Conservation (phyloP, 2,329 filamentous ascomycete species). For the Botrytis cinerea region DNA sequence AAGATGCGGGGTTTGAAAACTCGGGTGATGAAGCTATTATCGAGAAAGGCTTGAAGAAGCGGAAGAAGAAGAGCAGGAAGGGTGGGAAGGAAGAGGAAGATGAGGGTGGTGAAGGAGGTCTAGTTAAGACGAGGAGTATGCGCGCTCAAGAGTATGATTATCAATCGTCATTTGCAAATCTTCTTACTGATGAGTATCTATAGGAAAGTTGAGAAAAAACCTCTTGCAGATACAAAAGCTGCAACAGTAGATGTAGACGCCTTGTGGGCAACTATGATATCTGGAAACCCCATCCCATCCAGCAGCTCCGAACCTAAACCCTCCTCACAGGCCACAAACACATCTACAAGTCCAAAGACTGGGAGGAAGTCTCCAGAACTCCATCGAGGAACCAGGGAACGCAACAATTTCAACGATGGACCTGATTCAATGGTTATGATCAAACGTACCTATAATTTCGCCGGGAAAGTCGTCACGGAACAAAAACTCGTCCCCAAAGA, state of each 20-base stretch:
- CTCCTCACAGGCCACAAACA: conserved; percentile 7
- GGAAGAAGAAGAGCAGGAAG: conserved; percentile 47
- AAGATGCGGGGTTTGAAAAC: conserved; percentile 59
- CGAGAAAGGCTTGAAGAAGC: conserved; percentile 57
- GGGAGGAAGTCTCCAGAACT: conserved; percentile 12
- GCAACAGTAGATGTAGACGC: conserved; percentile 71
- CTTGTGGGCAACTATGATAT: conserved; percentile 67
- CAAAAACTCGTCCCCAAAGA: conserved; percentile 67
- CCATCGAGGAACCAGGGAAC: conserved; percentile 27
- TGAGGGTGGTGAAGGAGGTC: conserved; percentile 64
- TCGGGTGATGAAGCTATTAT: conserved; percentile 75
- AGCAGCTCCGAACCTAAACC: conserved; percentile 19
- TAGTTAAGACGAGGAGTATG: conserved; percentile 74
- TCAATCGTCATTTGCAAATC: not conserved
- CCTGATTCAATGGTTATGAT: conserved; percentile 56
- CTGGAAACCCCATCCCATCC: conserved; percentile 42
- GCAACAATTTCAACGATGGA: conserved; percentile 34
- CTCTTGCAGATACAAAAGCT: conserved; percentile 33
- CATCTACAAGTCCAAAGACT: not conserved
- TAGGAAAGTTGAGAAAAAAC: conserved; percentile 38
- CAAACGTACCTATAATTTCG: conserved; percentile 73
- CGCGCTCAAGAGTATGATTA: conserved; percentile 61
- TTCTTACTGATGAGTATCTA: conserved; percentile 16
- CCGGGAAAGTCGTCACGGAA: conserved; percentile 70
- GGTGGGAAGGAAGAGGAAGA: conserved; percentile 53